A percentile compares a stretch with the other conserved stretches of the same genome.
These are phyloP conservation scores for Collariella sp. DNA, from an alignment of 495 filamentous ascomycete species.

Conservation along the genomic window DNA sequence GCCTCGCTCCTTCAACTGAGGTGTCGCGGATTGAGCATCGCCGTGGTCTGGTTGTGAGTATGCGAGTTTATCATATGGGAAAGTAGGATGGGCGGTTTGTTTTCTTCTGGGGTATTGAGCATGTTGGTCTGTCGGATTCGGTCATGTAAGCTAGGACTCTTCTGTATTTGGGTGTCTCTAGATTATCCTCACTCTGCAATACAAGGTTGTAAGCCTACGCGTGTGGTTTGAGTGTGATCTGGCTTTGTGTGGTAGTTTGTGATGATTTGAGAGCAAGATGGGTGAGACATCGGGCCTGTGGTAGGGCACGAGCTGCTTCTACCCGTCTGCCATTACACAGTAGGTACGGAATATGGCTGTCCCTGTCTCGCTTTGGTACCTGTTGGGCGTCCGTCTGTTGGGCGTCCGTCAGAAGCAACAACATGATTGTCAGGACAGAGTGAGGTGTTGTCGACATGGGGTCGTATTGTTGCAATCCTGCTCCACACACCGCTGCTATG, in stretches of 20 bases:
- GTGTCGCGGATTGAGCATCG: no score
- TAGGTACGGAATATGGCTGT: neutral
- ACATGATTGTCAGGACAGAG: neutral
- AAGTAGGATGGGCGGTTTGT: neutral
- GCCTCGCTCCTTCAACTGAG: no score
- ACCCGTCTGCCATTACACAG: neutral
- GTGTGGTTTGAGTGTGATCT: neutral
- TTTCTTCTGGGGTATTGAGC: neutral
- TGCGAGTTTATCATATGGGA: no score
- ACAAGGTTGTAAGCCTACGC: neutral
- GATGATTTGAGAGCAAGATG: no score
- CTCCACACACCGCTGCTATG: no score
- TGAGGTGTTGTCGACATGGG: no score
- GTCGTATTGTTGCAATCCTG: no score
- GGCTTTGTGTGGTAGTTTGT: neutral
- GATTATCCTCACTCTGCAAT: slow-evolving; percentile 4
- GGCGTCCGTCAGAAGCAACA: neutral
- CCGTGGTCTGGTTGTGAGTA: neutral
- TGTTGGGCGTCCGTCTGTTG: no score
- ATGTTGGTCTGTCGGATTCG: neutral
- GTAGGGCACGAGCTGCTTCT: neutral
- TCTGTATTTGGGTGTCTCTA: neutral
- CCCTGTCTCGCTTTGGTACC: neutral
- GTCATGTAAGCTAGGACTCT: neutral
- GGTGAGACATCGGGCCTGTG: neutral